Evolutionary conservation across 2,329 filamentous ascomycete species (phyloP).

Genomic region (Sporothrix curviconia): DNA sequence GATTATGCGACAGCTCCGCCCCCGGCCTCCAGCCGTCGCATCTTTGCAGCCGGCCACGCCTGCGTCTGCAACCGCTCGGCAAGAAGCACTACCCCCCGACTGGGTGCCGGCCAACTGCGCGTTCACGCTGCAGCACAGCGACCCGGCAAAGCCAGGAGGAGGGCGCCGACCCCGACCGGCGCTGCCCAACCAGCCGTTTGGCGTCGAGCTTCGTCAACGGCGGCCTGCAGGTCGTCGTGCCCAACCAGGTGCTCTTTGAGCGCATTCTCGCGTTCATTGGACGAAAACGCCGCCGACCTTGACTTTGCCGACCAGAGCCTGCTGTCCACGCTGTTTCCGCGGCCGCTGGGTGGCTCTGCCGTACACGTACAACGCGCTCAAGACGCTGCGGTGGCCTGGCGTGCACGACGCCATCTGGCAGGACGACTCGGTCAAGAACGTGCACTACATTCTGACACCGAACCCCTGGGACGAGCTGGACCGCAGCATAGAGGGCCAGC

Average conservation of each 20-base stretch:
- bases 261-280: conserved; percentile 47
- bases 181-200: conserved; percentile 27
- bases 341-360: conserved; percentile 52
- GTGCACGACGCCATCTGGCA: conserved; percentile 52
- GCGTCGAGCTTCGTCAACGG: conserved; percentile 49
- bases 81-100: conserved; percentile 71
- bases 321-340: conserved; percentile 47
- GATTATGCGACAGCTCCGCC: conserved; percentile 16
- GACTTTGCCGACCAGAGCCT: conserved; percentile 56
- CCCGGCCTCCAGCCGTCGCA: conserved; percentile 41
- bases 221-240: conserved; percentile 52
- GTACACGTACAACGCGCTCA: conserved; percentile 57
- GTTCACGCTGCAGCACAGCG: conserved; percentile 39
- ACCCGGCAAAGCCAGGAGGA: conserved; percentile 40
- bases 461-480: conserved; percentile 56
- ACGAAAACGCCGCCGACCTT: conserved; percentile 37
- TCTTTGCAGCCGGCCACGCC: conserved; percentile 79
- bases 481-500: conserved; percentile 31
- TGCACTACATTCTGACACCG: conserved; percentile 53
- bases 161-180: conserved; percentile 39
- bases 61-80: conserved; percentile 76
- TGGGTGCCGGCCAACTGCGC: conserved; percentile 57
- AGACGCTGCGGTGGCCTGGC: conserved; percentile 44
- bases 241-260: conserved; percentile 40
- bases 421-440: conserved; percentile 52